A percentile compares a stretch with the other conserved stretches of the same genome.
phyloP scores from a whole-genome alignment of 2,329 filamentous ascomycete genomes.

The Pestalotiopsis sp. region DNA sequence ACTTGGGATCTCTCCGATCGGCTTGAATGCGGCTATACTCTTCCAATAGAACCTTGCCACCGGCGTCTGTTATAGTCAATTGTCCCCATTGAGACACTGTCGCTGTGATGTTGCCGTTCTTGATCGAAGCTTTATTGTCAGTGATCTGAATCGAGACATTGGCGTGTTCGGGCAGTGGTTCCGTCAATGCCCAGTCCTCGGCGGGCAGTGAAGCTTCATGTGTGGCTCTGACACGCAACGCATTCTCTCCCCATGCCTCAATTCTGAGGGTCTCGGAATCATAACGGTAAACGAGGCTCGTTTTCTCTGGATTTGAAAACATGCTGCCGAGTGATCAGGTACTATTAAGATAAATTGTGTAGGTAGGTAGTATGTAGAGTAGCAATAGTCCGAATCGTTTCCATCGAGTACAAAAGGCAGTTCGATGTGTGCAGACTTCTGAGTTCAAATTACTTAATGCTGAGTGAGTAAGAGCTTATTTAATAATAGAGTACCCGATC shows the following conservation, averaged over 20 bases:
- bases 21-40: slow-evolving; percentile 53
- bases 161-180: slow-evolving; percentile 20
- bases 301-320: neutral
- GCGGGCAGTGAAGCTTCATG: slow-evolving; percentile 36
- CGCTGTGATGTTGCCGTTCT: slow-evolving; percentile 52
- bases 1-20: slow-evolving; percentile 58
- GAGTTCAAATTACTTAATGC: neutral
- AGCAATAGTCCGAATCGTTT: neutral
- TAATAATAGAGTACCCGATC: too few species aligned
- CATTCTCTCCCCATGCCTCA: slow-evolving; percentile 50
- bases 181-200: slow-evolving; percentile 43
- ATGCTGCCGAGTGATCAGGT: neutral
- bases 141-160: slow-evolving; percentile 19
- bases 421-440: neutral
- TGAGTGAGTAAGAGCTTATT: too few species aligned
- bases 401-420: neutral
- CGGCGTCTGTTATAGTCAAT: slow-evolving; percentile 46
- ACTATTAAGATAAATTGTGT: neutral
- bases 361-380: neutral
- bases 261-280: slow-evolving; percentile 50
- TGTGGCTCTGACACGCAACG: slow-evolving; percentile 49
- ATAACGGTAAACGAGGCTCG: slow-evolving; percentile 23
- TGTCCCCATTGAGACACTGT: slow-evolving; percentile 50
- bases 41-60: slow-evolving; percentile 48
- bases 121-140: slow-evolving; percentile 36